A percentile compares a stretch with the other conserved stretches of the same genome.
These are phyloP conservation scores for Leptographium wingfieldii DNA, from an alignment of 2,329 filamentous ascomycete species.

Conservation along the genomic window DNA sequence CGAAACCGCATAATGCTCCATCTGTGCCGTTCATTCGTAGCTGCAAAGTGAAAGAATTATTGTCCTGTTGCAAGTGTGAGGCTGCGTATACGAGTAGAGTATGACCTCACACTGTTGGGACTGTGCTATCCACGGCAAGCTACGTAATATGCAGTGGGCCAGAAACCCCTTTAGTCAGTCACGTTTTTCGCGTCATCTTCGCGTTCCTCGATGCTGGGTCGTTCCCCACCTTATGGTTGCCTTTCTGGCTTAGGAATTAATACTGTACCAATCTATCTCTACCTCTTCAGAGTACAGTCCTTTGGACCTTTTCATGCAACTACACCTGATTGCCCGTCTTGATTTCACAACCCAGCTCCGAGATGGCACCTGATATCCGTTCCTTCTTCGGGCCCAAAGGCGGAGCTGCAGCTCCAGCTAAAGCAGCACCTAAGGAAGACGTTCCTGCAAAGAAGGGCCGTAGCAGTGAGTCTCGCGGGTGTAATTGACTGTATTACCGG, in stretches of 20 bases:
- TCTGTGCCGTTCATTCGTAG: no score
- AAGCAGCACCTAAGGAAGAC: conserved; percentile 20
- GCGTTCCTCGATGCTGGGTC: conserved; percentile 13
- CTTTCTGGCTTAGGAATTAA: background rate
- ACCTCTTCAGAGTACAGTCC: no score
- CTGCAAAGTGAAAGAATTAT: no score
- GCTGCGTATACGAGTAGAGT: no score
- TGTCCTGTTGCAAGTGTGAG: no score
- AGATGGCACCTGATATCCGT: conserved; percentile 59
- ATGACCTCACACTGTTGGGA: background rate
- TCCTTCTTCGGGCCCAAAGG: conserved; percentile 61
- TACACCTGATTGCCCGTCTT: background rate
- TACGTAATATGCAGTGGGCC: no score
- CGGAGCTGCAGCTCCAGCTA: conserved; percentile 23
- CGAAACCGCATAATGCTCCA: no score
- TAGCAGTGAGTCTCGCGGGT: conserved; percentile 2
- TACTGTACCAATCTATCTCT: background rate
- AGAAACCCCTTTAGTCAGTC: conserved; percentile 14
- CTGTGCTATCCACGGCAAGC: no score
- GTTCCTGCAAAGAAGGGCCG: conserved; percentile 16
- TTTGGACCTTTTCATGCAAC: background rate
- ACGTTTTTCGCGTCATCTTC: conserved; percentile 33
- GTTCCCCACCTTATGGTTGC: background rate
- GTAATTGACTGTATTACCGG: background rate
- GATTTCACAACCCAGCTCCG: background rate